Conservation (phyloP, 2,329 filamentous ascomycete genomes). For the Atkinsonella hypoxylon region DNA sequence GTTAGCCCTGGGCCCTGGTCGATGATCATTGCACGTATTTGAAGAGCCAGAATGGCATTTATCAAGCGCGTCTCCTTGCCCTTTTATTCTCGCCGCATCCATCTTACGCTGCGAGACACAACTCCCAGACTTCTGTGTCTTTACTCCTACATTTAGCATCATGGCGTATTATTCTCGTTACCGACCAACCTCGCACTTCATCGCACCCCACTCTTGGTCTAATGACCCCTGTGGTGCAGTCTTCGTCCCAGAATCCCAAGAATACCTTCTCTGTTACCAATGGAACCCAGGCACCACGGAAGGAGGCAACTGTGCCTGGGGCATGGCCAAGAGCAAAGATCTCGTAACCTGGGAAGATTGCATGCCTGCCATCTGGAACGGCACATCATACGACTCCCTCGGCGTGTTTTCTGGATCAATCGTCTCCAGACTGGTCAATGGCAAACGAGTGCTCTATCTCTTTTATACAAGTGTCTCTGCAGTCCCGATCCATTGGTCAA, state of each 20-base stretch:
- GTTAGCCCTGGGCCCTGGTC: background rate
- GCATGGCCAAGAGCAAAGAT: constrained; percentile 25
- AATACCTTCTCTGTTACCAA: constrained; percentile 30
- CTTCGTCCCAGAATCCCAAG: constrained; percentile 26
- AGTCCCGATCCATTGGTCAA: constrained; percentile 32
- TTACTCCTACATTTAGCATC: background rate
- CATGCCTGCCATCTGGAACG: constrained; percentile 9
- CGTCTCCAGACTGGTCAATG: constrained; percentile 27
- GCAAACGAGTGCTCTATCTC: constrained; percentile 20
- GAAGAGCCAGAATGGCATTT: background rate
- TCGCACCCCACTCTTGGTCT: constrained; percentile 25
- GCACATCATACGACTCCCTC: constrained; percentile 26
- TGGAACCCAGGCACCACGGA: constrained; percentile 14
- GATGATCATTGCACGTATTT: background rate
- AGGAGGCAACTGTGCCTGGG: constrained; percentile 16
- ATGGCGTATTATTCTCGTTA: constrained; percentile 7
- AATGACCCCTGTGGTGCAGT: constrained; percentile 31
- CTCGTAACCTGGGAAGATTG: constrained; percentile 23
- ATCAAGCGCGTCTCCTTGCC: background rate
- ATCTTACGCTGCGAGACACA: background rate
- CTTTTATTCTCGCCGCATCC: background rate
- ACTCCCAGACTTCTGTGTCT: background rate
- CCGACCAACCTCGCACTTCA: constrained; percentile 18
- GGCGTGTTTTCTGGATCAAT: constrained; percentile 32
- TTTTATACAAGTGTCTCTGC: constrained; percentile 31